Percentiles rank a stretch among this genome's conserved stretches.
Evolutionary conservation across 306 rosid species (phyloP).

Genomic region (Vigna hirtella): DNA sequence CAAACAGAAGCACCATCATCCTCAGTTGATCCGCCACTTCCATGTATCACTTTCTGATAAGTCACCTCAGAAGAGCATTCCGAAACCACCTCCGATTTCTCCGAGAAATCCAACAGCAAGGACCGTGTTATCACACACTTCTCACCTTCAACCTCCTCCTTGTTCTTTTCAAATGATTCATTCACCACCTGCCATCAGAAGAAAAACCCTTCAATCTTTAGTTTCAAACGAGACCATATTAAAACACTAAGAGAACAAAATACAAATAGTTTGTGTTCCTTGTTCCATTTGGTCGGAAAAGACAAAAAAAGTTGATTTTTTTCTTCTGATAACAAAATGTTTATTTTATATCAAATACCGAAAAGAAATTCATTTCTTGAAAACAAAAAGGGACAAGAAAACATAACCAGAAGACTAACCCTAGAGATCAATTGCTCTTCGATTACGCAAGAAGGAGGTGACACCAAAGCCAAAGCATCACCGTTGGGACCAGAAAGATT

Average conservation of each 20-base stretch:
- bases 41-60: constrained; percentile 37
- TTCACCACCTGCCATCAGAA: constrained; percentile 46
- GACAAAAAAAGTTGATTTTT: no score
- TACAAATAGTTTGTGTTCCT: no score
- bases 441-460: constrained; percentile 50
- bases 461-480: constrained; percentile 29
- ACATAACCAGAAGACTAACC: constrained; percentile 60
- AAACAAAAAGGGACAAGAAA: background rate
- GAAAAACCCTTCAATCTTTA: background rate
- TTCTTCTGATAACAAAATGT: no score
- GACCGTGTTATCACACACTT: constrained; percentile 70
- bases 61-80: constrained; percentile 70
- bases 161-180: constrained; percentile 49
- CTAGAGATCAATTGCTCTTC: constrained; percentile 67
- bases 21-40: constrained; percentile 38
- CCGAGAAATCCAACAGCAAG: constrained; percentile 79
- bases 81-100: constrained; percentile 62
- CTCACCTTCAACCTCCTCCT: constrained; percentile 60
- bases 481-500: constrained; percentile 52
- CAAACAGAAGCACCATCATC: constrained; percentile 86
- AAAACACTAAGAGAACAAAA: background rate
- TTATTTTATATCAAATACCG: no score
- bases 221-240: background rate
- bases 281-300: no score
- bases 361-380: background rate